Evolutionary conservation across 2,329 filamentous ascomycete species (phyloP).

Genomic region (Sphaerulina vaccinii): DNA sequence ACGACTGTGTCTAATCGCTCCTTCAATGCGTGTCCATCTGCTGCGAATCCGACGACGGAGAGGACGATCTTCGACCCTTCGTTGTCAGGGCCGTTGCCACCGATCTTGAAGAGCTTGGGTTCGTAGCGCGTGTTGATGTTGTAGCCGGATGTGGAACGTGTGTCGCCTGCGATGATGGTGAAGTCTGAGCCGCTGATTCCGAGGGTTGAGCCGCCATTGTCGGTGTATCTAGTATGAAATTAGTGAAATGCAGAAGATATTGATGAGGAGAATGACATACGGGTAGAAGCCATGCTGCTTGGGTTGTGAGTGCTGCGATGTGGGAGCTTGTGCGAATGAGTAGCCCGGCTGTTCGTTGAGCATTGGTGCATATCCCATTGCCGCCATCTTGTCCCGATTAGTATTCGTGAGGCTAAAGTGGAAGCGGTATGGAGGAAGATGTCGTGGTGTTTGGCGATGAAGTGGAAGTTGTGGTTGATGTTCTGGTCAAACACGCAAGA

Average conservation of each 20-base stretch:
- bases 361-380: slow-evolving; percentile 52
- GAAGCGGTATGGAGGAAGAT: background rate
- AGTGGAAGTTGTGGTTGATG: slow-evolving; percentile 9
- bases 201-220: slow-evolving; percentile 95
- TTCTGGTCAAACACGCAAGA: slow-evolving; percentile 12
- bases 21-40: slow-evolving; percentile 89
- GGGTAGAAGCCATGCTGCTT: slow-evolving; percentile 86
- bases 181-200: slow-evolving; percentile 94
- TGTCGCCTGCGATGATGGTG: slow-evolving; percentile 95
- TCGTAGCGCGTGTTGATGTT: slow-evolving; percentile 97
- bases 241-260: background rate
- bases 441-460: background rate
- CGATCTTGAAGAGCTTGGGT: slow-evolving; percentile 96
- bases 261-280: slow-evolving; percentile 54
- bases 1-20: slow-evolving; percentile 91
- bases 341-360: slow-evolving; percentile 57
- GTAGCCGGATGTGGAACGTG: slow-evolving; percentile 91
- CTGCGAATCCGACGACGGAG: slow-evolving; percentile 92
- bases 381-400: slow-evolving; percentile 53
- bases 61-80: slow-evolving; percentile 83
- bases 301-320: slow-evolving; percentile 42
- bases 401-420: too few species aligned
- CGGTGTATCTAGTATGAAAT: slow-evolving; percentile 69
- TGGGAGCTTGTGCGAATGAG: slow-evolving; percentile 57
- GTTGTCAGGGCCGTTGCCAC: slow-evolving; percentile 82